These are phyloP conservation scores for Populus alba DNA, from an alignment of 345 rosid species.

Conservation along the genomic window DNA sequence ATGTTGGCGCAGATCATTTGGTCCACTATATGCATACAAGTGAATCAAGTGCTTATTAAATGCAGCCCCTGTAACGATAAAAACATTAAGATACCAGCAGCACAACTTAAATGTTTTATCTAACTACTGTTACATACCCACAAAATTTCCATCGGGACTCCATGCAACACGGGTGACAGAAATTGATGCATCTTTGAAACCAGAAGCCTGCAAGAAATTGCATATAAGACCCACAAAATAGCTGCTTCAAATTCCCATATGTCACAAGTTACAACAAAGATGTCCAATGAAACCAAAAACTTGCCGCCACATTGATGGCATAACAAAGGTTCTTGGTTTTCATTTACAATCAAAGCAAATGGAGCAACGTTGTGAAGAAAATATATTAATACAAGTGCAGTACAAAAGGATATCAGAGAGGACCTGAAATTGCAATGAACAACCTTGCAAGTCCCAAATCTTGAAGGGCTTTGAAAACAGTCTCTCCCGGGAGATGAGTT, in stretches of 20 bases:
- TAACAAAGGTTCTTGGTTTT: not conserved
- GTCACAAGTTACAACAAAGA: not conserved
- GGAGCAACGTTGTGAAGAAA: not conserved
- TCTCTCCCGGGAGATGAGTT: slow-evolving; percentile 55
- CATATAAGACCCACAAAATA: slow-evolving; percentile 1
- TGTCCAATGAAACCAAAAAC: not conserved
- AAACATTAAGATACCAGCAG: slow-evolving; percentile 25
- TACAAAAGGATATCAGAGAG: slow-evolving; percentile 20
- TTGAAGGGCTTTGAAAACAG: slow-evolving; percentile 75
- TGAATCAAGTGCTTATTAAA: slow-evolving; percentile 70
- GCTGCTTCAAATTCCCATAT: slow-evolving; percentile 8
- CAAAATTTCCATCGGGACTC: slow-evolving; percentile 37
- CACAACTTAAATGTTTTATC: not conserved
- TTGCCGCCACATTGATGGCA: not conserved
- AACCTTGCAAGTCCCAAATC: slow-evolving; percentile 57
- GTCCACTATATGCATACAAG: slow-evolving; percentile 52
- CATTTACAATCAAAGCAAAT: not conserved
- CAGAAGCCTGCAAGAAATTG: slow-evolving; percentile 23
- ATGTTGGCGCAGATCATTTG: slow-evolving; percentile 56
- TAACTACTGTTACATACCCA: slow-evolving; percentile 36
- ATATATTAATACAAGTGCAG: slow-evolving; percentile 5
- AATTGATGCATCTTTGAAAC: slow-evolving; percentile 24
- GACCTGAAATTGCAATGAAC: slow-evolving; percentile 74
- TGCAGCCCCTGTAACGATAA: slow-evolving; percentile 60
- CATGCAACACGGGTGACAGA: slow-evolving; percentile 33